phyloP scores from a whole-genome alignment of 129 eudicot genomes.

The Heracleum sosnowskyi region DNA sequence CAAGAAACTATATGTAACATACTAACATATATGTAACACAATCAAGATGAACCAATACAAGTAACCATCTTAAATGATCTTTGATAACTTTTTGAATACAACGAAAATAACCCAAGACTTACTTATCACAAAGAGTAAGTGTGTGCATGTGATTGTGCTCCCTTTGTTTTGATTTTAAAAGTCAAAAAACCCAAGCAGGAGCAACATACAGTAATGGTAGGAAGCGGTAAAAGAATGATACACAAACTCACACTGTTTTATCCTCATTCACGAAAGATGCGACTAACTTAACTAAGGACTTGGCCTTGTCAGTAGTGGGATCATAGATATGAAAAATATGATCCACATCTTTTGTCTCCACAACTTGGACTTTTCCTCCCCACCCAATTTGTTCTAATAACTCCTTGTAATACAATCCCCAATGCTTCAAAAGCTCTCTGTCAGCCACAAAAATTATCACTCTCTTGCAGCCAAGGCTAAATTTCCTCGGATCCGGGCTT shows the following conservation, averaged over 20 bases:
- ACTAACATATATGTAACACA: background rate
- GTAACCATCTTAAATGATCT: background rate
- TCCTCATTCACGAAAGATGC: slow-evolving; percentile 13
- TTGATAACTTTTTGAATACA: background rate
- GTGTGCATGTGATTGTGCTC: background rate
- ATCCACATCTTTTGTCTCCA: slow-evolving; percentile 27
- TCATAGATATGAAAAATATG: slow-evolving; percentile 28
- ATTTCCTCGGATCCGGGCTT: slow-evolving; percentile 16
- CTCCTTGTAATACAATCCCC: slow-evolving; percentile 28
- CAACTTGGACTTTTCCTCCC: slow-evolving; percentile 23
- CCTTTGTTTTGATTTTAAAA: too few species aligned
- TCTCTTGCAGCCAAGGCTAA: slow-evolving; percentile 18
- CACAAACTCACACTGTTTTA: background rate
- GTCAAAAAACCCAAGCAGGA: too few species aligned
- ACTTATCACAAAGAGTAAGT: background rate
- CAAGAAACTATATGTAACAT: background rate
- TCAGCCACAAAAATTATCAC: slow-evolving; percentile 38
- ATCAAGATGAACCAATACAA: background rate
- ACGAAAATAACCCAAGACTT: background rate
- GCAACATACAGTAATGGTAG: too few species aligned
- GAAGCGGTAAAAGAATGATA: background rate
- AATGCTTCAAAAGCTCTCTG: slow-evolving; percentile 27
- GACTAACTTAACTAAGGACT: slow-evolving; percentile 7
- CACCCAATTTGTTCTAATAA: slow-evolving; percentile 25
- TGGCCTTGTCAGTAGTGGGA: slow-evolving; percentile 21